phyloP scores from a whole-genome alignment of 2,329 filamentous ascomycete species.

The Teratosphaeria zuluensis region DNA sequence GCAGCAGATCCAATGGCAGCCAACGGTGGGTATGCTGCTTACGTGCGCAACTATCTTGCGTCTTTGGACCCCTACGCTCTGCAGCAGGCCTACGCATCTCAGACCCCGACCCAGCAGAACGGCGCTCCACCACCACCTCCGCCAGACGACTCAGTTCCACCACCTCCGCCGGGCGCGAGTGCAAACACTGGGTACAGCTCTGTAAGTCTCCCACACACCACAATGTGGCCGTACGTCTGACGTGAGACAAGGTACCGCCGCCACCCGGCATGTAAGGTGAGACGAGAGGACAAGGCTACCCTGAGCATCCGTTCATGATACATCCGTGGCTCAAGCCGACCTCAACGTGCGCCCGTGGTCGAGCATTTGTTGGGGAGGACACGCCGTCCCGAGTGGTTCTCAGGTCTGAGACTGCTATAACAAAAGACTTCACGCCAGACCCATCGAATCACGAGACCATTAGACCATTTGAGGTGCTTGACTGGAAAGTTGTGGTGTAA shows the following conservation, averaged over 20 bases:
- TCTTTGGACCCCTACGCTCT: conserved; percentile 31
- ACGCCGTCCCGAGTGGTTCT: not conserved
- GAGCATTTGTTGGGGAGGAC: not conserved
- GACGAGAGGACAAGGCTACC: not conserved
- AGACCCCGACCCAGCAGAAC: conserved; percentile 10
- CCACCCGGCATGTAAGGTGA: conserved; percentile 37
- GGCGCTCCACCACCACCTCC: conserved; percentile 7
- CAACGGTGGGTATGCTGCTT: conserved; percentile 55
- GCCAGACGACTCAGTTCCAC: conserved; percentile 32
- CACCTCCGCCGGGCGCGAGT: conserved; percentile 47
- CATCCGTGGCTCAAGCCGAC: not conserved
- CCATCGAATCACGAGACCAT: not conserved
- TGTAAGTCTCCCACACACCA: conserved; percentile 37
- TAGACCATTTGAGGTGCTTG: not conserved
- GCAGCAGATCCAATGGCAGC: conserved; percentile 75
- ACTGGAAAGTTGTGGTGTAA: not conserved
- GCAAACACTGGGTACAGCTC: conserved; percentile 54
- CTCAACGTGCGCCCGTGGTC: not conserved
- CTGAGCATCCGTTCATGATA: not conserved
- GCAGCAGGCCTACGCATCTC: not conserved
- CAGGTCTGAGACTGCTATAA: not conserved
- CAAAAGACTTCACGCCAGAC: not conserved
- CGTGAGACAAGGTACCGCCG: conserved; percentile 36
- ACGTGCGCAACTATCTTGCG: not conserved
- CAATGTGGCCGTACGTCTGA: not conserved